Conservation (phyloP, 1,139 yeast genomes). For the Diutina mesorugosa region DNA sequence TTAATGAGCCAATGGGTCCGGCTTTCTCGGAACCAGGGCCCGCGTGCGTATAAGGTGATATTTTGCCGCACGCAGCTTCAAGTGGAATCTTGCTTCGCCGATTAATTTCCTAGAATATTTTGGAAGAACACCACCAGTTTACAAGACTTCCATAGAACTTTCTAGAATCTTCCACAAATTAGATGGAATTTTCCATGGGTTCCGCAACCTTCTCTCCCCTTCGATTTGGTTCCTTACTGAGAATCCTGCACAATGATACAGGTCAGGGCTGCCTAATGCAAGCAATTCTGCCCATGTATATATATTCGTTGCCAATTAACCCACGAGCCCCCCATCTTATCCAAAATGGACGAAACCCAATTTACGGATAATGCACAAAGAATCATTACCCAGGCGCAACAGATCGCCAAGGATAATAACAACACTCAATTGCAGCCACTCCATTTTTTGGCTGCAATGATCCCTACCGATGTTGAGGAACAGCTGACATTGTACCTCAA, state of each 20-base stretch:
- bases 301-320: background rate
- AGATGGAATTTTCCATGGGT: background rate
- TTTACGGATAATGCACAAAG: slow-evolving; percentile 89
- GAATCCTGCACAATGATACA: background rate
- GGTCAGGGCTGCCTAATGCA: background rate
- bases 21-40: background rate
- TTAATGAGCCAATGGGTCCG: background rate
- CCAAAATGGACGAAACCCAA: slow-evolving; percentile 50
- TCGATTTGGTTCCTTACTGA: background rate
- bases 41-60: background rate
- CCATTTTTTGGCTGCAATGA: slow-evolving; percentile 87
- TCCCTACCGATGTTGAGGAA: slow-evolving; percentile 51
- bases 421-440: slow-evolving; percentile 77
- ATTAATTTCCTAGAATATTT: too few relatives aligned
- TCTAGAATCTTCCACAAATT: background rate
- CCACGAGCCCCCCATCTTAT: background rate
- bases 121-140: too few relatives aligned
- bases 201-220: background rate
- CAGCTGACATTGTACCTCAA: slow-evolving; percentile 62
- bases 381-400: slow-evolving; percentile 66
- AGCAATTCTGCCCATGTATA: background rate
- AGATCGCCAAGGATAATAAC: slow-evolving; percentile 72
- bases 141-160: background rate
- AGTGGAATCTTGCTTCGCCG: background rate
- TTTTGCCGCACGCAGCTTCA: background rate